A percentile compares a stretch with the other conserved stretches of the same genome.
Conservation (phyloP, 768 basidiomycete genomes). For the Termitomyces sp. region DNA sequence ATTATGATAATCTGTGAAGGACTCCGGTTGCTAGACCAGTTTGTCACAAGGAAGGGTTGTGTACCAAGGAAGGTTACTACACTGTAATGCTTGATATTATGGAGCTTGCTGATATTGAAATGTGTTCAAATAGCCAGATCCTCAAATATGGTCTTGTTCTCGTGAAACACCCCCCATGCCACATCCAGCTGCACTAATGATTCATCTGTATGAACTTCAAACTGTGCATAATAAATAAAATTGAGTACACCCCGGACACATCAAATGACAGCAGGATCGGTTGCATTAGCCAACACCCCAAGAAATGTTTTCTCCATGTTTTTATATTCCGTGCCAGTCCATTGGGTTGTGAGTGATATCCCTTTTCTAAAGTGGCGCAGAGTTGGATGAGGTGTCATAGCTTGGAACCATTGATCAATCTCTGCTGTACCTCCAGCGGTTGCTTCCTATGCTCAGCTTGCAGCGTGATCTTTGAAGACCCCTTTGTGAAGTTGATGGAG, state of each 20-base stretch:
- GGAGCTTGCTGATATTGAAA: background rate
- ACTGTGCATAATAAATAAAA: conserved; percentile 20
- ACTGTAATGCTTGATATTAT: background rate
- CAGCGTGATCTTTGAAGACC: conserved; percentile 40
- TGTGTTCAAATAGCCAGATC: background rate
- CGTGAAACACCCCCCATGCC: background rate
- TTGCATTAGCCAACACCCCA: conserved; percentile 24
- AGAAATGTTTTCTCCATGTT: conserved; percentile 32
- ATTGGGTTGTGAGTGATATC: conserved; percentile 35
- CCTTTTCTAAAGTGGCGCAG: conserved; percentile 39
- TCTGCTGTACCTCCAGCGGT: conserved; percentile 18
- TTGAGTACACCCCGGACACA: conserved; percentile 16
- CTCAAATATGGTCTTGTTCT: background rate
- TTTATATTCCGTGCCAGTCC: conserved; percentile 41
- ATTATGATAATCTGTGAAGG: too few relatives aligned
- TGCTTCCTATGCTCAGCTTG: conserved; percentile 25
- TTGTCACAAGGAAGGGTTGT: too few relatives aligned
- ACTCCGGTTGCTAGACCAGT: too few relatives aligned
- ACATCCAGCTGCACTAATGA: background rate
- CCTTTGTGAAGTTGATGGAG: conserved; percentile 49
- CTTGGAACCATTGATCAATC: conserved; percentile 29
- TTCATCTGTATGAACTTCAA: background rate
- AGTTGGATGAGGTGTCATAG: conserved; percentile 17
- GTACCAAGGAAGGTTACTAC: too few relatives aligned
- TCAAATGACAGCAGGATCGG: conserved; percentile 24